Evolutionary conservation across 805 yeast genomes (phyloP).

Genomic region (Pichia cephalocereana): DNA sequence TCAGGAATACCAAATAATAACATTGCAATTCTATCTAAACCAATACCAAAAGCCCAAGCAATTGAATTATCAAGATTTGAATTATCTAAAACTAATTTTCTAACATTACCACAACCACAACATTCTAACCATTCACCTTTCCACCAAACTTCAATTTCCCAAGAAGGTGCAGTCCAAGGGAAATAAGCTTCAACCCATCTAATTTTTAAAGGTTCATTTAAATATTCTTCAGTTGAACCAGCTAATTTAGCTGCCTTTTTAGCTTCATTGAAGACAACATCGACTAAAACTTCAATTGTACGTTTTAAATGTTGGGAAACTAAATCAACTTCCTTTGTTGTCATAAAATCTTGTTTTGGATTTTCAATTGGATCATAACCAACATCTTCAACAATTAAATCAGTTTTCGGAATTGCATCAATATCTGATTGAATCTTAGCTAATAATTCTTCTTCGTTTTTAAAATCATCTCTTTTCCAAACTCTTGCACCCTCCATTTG

Average conservation of each 20-base stretch:
- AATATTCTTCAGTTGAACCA: slow-evolving; percentile 51
- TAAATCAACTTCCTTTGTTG: slow-evolving; percentile 56
- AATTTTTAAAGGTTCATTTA: slow-evolving; percentile 68
- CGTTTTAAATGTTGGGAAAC: slow-evolving; percentile 73
- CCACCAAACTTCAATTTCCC: slow-evolving; percentile 99
- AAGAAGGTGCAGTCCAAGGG: slow-evolving; percentile 98
- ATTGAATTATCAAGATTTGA: slow-evolving; percentile 61
- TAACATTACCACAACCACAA: slow-evolving; percentile 91
- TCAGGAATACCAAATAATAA: slow-evolving; percentile 91
- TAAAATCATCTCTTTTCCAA: slow-evolving; percentile 52
- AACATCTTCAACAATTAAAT: slow-evolving; percentile 72
- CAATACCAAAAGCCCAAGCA: slow-evolving; percentile 98
- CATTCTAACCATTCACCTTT: slow-evolving; percentile 96
- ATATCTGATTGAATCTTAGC: slow-evolving; percentile 49
- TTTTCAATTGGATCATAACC: slow-evolving; percentile 44
- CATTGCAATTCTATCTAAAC: slow-evolving; percentile 94
- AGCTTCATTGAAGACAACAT: slow-evolving; percentile 72
- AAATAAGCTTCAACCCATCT: slow-evolving; percentile 94
- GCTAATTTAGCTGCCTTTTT: slow-evolving; percentile 49
- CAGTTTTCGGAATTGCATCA: slow-evolving; percentile 53
- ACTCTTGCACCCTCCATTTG: slow-evolving; percentile 95
- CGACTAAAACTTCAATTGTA: slow-evolving; percentile 75
- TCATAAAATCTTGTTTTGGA: slow-evolving; percentile 77
- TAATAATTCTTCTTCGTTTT: slow-evolving; percentile 24
- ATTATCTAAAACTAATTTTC: slow-evolving; percentile 63